phyloP scores from a whole-genome alignment of 345 rosid genomes.

The Toxicodendron radicans region DNA sequence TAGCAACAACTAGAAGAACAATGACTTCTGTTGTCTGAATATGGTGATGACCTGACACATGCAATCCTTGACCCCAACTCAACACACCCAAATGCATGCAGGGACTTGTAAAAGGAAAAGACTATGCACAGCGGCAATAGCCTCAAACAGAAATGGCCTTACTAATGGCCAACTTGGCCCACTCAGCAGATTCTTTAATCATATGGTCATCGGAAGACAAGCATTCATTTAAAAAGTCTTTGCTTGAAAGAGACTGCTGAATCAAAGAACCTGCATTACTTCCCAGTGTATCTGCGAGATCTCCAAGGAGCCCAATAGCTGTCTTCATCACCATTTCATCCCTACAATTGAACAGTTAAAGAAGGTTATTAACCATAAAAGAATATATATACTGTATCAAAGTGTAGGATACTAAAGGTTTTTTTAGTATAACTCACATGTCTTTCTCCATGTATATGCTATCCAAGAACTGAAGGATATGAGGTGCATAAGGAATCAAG shows the following conservation, averaged over 20 bases:
- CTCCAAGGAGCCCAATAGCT: constrained; percentile 77
- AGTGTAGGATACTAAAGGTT: not conserved
- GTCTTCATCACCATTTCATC: constrained; percentile 81
- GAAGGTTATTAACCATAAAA: constrained; percentile 3
- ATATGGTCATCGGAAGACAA: constrained; percentile 69
- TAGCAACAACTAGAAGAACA: constrained; percentile 39
- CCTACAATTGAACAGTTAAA: constrained; percentile 32
- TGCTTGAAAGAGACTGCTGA: constrained; percentile 66
- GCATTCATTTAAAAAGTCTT: constrained; percentile 74
- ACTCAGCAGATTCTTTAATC: constrained; percentile 60
- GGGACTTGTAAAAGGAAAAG: constrained; percentile 33
- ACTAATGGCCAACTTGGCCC: constrained; percentile 75
- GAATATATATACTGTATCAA: not conserved
- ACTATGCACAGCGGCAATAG: constrained; percentile 29
- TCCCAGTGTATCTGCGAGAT: constrained; percentile 80
- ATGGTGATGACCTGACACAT: constrained; percentile 44
- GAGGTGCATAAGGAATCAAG: constrained; percentile 66
- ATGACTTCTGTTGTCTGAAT: constrained; percentile 38
- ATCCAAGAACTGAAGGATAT: constrained; percentile 73
- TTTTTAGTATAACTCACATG: constrained; percentile 45
- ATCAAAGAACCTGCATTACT: constrained; percentile 71
- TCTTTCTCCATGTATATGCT: constrained; percentile 78
- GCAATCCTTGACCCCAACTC: constrained; percentile 46
- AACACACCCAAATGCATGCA: constrained; percentile 55
- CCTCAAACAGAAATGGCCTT: constrained; percentile 75